Conservation (phyloP, 306 rosid species). For the Ochetophila trinervis region DNA sequence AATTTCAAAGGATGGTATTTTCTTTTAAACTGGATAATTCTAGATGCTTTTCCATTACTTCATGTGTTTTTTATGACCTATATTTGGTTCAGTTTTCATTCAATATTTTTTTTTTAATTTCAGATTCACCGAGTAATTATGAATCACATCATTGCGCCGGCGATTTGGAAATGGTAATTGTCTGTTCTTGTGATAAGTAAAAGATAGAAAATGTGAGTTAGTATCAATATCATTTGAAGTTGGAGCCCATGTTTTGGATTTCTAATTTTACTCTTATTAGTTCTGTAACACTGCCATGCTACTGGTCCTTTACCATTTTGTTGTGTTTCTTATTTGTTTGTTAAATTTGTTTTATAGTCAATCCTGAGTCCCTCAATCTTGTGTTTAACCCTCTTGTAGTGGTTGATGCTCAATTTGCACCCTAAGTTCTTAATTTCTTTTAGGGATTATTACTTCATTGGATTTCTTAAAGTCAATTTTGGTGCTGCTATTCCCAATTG, state of each 20-base stretch:
- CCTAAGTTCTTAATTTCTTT: constrained; percentile 6
- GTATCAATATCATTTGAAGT: constrained; percentile 6
- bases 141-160: constrained; percentile 34
- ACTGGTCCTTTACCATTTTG: not conserved
- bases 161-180: constrained; percentile 52
- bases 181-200: constrained; percentile 1
- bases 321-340: not conserved
- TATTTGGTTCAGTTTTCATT: constrained; percentile 26
- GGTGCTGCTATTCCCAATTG: not conserved
- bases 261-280: constrained; percentile 4
- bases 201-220: constrained; percentile 3
- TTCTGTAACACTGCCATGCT: not conserved
- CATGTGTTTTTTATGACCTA: constrained; percentile 14
- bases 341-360: not conserved
- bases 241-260: constrained; percentile 11
- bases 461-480: not conserved
- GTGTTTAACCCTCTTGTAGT: not conserved
- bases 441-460: not conserved
- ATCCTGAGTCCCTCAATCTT: not conserved
- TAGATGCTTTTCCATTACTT: constrained; percentile 18
- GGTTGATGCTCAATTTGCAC: not conserved
- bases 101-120: constrained; percentile 29
- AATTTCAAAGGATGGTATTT: constrained; percentile 49
- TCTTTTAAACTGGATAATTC: constrained; percentile 19
- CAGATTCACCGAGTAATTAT: constrained; percentile 50